phyloP scores from a whole-genome alignment of 768 basidiomycete genomes.

The Leccinum variicolor region DNA sequence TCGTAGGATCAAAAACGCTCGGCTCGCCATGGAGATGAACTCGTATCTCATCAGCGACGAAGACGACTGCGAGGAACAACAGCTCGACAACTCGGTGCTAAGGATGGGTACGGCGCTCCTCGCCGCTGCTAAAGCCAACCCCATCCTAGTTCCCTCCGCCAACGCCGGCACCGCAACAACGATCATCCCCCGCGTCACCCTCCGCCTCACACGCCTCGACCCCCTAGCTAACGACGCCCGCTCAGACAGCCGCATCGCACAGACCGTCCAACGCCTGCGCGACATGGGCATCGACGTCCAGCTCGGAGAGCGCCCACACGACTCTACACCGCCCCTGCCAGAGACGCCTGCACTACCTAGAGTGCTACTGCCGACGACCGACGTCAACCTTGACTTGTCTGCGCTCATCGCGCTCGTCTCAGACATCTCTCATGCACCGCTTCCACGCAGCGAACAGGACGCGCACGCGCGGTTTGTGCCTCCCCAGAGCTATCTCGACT shows the following conservation, averaged over 20 bases:
- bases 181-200: slow-evolving; percentile 32
- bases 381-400: slow-evolving; percentile 81
- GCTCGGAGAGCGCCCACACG: slow-evolving; percentile 53
- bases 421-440: slow-evolving; percentile 70
- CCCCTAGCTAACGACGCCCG: slow-evolving; percentile 30
- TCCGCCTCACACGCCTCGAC: slow-evolving; percentile 71
- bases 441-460: slow-evolving; percentile 56
- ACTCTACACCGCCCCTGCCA: background rate
- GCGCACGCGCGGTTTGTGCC: slow-evolving; percentile 65
- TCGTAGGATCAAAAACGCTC: slow-evolving; percentile 71
- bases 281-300: slow-evolving; percentile 65
- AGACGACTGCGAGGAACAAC: slow-evolving; percentile 47
- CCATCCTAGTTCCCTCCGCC: slow-evolving; percentile 30
- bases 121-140: slow-evolving; percentile 58
- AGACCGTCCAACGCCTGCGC: slow-evolving; percentile 54
- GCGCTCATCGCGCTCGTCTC: slow-evolving; percentile 81
- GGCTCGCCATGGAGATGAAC: slow-evolving; percentile 77
- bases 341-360: background rate
- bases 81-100: slow-evolving; percentile 72
- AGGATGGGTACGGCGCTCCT: slow-evolving; percentile 68
- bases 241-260: slow-evolving; percentile 53
- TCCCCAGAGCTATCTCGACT: slow-evolving; percentile 52
- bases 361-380: slow-evolving; percentile 45
- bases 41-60: slow-evolving; percentile 61
- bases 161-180: background rate